Evolutionary conservation across 495 filamentous ascomycete species (phyloP).

Genomic region (Penicillium turbatum): DNA sequence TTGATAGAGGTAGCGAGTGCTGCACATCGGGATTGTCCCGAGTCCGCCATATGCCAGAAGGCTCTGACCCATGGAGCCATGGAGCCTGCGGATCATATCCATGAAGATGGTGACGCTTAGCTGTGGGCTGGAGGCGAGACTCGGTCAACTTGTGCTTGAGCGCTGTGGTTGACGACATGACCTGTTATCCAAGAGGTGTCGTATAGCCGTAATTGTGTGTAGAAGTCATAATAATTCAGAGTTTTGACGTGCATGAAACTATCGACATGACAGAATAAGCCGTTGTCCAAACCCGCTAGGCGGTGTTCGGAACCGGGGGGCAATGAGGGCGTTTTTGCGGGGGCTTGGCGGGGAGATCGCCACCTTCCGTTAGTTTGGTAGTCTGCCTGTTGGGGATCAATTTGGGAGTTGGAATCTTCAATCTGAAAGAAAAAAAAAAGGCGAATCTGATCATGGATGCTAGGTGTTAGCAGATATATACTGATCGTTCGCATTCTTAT

Average conservation of each 20-base stretch:
- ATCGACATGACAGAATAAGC: conserved; percentile 6
- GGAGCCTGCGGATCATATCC: conserved; percentile 36
- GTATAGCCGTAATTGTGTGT: too few relatives aligned
- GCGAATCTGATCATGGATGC: too few relatives aligned
- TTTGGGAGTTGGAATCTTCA: conserved; percentile 29
- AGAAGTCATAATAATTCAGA: background rate
- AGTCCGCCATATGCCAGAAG: conserved; percentile 28
- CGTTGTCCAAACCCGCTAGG: conserved; percentile 14
- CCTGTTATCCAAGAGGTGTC: conserved; percentile 4
- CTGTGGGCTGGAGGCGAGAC: conserved; percentile 11
- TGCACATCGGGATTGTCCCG: conserved; percentile 29
- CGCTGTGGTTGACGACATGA: conserved; percentile 21
- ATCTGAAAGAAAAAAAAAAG: too few relatives aligned
- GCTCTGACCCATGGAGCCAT: conserved; percentile 33
- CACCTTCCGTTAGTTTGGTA: conserved; percentile 15
- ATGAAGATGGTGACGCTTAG: conserved; percentile 28
- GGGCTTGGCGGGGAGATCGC: conserved; percentile 51
- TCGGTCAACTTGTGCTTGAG: conserved; percentile 33
- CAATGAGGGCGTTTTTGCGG: conserved; percentile 13
- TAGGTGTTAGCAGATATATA: too few relatives aligned
- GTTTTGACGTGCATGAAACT: background rate
- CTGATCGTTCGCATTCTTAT: too few relatives aligned
- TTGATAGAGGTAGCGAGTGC: conserved; percentile 32
- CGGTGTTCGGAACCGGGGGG: conserved; percentile 30
- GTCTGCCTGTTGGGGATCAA: background rate